phyloP scores from a whole-genome alignment of 2,329 filamentous ascomycete species.

The Pyrenophora graminea region DNA sequence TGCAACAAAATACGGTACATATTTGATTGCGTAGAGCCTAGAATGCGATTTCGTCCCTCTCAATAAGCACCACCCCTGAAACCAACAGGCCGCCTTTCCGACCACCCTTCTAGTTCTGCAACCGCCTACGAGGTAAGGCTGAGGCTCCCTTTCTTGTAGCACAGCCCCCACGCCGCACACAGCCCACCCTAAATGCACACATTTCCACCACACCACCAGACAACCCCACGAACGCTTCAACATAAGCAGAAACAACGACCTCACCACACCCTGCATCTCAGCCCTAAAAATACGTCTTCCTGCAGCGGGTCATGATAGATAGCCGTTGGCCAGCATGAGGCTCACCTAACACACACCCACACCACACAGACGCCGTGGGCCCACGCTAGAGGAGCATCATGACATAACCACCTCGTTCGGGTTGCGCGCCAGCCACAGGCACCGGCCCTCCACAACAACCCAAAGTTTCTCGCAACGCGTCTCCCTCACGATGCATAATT shows the following conservation, averaged over 20 bases:
- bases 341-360: background rate
- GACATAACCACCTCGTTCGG: constrained; percentile 14
- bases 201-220: background rate
- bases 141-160: constrained; percentile 1
- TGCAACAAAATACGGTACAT: too few relatives aligned
- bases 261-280: background rate
- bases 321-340: constrained; percentile 10
- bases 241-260: constrained; percentile 1
- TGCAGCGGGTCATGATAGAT: constrained; percentile 10
- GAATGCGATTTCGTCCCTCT: too few relatives aligned
- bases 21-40: too few relatives aligned
- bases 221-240: constrained; percentile 3
- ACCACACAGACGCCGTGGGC: background rate
- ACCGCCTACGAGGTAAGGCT: background rate
- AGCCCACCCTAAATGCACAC: constrained; percentile 1
- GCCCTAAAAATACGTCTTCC: constrained; percentile 17
- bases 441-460: background rate
- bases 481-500: background rate
- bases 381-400: constrained; percentile 15
- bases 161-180: constrained; percentile 4
- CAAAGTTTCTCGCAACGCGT: too few relatives aligned
- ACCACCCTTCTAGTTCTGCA: too few relatives aligned
- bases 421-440: background rate
- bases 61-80: too few relatives aligned
- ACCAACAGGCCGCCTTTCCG: too few relatives aligned